Percentiles rank a stretch among this genome's conserved stretches.
phyloP scores from a whole-genome alignment of 108 stramenopile genomes.

The Pseudonitzschia pungens region DNA sequence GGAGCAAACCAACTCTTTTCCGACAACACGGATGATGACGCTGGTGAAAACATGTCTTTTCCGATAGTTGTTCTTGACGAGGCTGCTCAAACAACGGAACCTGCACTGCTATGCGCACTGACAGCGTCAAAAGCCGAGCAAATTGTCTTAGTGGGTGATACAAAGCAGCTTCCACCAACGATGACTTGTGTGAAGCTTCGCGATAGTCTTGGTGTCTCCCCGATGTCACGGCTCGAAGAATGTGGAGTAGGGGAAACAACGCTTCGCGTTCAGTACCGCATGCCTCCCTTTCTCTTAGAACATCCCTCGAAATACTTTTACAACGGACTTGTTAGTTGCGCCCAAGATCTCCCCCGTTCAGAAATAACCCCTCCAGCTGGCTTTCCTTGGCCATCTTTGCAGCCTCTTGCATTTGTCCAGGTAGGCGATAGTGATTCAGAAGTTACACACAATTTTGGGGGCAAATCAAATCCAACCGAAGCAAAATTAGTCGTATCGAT shows the following conservation, averaged over 20 bases:
- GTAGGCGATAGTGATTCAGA: constrained; percentile 47
- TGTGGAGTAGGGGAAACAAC: constrained; percentile 44
- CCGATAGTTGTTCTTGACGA: constrained; percentile 71
- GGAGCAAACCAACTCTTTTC: constrained; percentile 55
- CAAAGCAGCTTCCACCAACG: constrained; percentile 70
- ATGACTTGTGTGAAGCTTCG: constrained; percentile 43
- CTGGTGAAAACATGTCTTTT: constrained; percentile 19
- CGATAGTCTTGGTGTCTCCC: constrained; percentile 58
- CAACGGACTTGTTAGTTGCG: constrained; percentile 48
- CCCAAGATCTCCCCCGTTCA: constrained; percentile 7
- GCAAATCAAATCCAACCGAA: constrained; percentile 61
- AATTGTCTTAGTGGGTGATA: constrained; percentile 70
- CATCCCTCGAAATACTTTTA: constrained; percentile 72
- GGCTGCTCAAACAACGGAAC: constrained; percentile 75
- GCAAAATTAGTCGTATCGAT: constrained; percentile 44
- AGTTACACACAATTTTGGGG: constrained; percentile 44
- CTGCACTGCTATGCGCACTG: constrained; percentile 64
- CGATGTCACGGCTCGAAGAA: constrained; percentile 66
- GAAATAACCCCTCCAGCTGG: constrained; percentile 36
- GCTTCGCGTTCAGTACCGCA: constrained; percentile 61
- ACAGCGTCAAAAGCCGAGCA: constrained; percentile 57
- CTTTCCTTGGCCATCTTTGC: constrained; percentile 57
- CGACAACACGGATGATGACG: constrained; percentile 5
- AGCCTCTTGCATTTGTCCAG: constrained; percentile 62
- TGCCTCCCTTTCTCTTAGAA: constrained; percentile 56